phyloP scores from a whole-genome alignment of 495 filamentous ascomycete genomes.

The Daldinia grandis region DNA sequence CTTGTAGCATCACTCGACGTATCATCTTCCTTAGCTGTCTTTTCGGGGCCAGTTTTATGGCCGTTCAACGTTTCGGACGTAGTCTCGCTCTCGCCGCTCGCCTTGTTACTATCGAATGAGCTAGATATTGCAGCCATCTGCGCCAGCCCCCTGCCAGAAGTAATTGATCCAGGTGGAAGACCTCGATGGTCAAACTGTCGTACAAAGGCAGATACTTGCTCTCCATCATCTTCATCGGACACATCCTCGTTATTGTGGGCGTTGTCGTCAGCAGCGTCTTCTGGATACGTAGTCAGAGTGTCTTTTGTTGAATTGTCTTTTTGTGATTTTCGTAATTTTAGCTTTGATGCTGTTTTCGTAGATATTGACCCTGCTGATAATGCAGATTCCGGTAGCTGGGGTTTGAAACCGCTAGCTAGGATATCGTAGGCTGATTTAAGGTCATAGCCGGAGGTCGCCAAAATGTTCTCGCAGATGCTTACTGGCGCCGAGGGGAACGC shows the following conservation, averaged over 20 bases:
- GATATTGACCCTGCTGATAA: conserved; percentile 1
- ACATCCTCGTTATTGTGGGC: conserved; percentile 11
- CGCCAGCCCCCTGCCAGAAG: conserved; percentile 50
- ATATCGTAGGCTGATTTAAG: conserved; percentile 27
- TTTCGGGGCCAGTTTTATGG: conserved; percentile 45
- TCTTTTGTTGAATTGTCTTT: background rate
- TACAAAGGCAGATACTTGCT: conserved; percentile 43
- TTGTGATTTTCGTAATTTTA: background rate
- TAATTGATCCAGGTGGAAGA: conserved; percentile 59
- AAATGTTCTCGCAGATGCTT: conserved; percentile 40
- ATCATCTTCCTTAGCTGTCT: conserved; percentile 45
- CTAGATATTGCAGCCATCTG: conserved; percentile 49
- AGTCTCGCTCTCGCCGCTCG: conserved; percentile 38
- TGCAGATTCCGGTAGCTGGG: conserved; percentile 18
- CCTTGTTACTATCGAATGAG: conserved; percentile 39
- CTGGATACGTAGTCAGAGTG: background rate
- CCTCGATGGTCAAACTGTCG: conserved; percentile 59
- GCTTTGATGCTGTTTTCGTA: background rate
- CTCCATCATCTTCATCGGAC: conserved; percentile 41
- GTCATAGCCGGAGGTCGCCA: conserved; percentile 33
- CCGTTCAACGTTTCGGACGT: conserved; percentile 40
- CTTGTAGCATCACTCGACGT: conserved; percentile 35
- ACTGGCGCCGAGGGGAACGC: conserved; percentile 48
- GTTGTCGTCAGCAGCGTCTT: background rate
- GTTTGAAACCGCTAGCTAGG: conserved; percentile 23